These are phyloP conservation scores for Conringia planisiliqua DNA, from an alignment of 345 rosid species.

Conservation along the genomic window DNA sequence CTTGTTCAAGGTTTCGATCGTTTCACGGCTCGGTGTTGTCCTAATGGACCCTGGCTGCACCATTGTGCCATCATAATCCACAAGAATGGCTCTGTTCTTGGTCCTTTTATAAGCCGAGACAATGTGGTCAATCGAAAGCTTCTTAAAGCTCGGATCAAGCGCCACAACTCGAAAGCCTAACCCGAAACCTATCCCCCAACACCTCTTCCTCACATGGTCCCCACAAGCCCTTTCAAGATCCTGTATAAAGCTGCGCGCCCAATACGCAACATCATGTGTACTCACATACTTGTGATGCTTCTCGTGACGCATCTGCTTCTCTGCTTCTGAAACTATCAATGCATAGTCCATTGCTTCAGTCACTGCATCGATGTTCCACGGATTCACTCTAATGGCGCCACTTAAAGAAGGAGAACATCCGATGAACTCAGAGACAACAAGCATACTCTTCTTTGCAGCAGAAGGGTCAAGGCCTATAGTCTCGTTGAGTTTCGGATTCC, in stretches of 20 bases:
- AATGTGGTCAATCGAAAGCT: conserved; percentile 82
- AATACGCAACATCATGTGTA: conserved; percentile 91
- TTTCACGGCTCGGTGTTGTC: conserved; percentile 48
- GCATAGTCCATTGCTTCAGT: conserved; percentile 91
- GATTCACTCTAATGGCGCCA: conserved; percentile 91
- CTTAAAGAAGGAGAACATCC: conserved; percentile 93
- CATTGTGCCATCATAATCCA: conserved; percentile 91
- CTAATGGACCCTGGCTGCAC: conserved; percentile 56
- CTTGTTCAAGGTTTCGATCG: conserved; percentile 57
- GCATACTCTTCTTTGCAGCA: conserved; percentile 73
- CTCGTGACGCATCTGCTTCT: conserved; percentile 88
- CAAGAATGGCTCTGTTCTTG: conserved; percentile 71
- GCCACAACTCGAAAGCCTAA: conserved; percentile 87
- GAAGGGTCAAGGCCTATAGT: conserved; percentile 46
- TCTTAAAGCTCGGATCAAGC: conserved; percentile 83
- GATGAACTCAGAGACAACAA: conserved; percentile 86
- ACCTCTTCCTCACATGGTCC: conserved; percentile 76
- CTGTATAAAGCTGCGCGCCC: conserved; percentile 92
- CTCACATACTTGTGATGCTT: conserved; percentile 88
- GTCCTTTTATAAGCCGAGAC: conserved; percentile 88
- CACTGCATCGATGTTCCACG: conserved; percentile 89
- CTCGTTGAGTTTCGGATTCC: conserved; percentile 62
- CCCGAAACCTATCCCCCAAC: conserved; percentile 97
- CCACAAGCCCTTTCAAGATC: conserved; percentile 89
- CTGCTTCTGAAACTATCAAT: conserved; percentile 56